These are phyloP conservation scores for Sicyos edulis DNA, from an alignment of 306 rosid genomes.

Conservation along the genomic window DNA sequence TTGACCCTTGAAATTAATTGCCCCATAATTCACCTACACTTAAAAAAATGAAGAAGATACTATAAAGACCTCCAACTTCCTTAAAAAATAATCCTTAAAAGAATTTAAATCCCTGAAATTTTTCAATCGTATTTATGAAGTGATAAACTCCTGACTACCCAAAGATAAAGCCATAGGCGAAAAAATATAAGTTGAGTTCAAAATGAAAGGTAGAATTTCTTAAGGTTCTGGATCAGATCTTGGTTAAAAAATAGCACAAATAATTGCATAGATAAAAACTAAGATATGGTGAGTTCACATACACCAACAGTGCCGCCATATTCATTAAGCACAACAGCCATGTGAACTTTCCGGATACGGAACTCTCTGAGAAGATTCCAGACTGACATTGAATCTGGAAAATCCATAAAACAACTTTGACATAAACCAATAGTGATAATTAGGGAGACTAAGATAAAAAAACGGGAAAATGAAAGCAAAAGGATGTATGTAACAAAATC, in stretches of 20 bases:
- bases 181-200: background rate
- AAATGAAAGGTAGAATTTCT: background rate
- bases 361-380: slow-evolving; percentile 99
- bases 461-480: slow-evolving; percentile 9
- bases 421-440: background rate
- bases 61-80: background rate
- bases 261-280: slow-evolving; percentile 3
- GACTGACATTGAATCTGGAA: slow-evolving; percentile 97
- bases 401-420: slow-evolving; percentile 28
- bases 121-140: background rate
- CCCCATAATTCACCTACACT: background rate
- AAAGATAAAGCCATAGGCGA: no score
- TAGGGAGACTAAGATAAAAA: background rate
- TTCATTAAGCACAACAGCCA: slow-evolving; percentile 97
- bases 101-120: background rate
- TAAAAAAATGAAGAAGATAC: background rate
- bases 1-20: background rate
- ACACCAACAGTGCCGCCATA: slow-evolving; percentile 99
- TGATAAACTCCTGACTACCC: background rate
- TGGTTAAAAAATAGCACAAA: background rate
- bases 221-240: background rate
- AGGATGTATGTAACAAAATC: background rate
- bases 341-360: slow-evolving; percentile 96
- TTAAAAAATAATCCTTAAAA: background rate
- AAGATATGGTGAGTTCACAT: slow-evolving; percentile 31